Base-by-base conservation (phyloP, 176 grass and related monocot species). In the Aegilops tauschii region DNA sequence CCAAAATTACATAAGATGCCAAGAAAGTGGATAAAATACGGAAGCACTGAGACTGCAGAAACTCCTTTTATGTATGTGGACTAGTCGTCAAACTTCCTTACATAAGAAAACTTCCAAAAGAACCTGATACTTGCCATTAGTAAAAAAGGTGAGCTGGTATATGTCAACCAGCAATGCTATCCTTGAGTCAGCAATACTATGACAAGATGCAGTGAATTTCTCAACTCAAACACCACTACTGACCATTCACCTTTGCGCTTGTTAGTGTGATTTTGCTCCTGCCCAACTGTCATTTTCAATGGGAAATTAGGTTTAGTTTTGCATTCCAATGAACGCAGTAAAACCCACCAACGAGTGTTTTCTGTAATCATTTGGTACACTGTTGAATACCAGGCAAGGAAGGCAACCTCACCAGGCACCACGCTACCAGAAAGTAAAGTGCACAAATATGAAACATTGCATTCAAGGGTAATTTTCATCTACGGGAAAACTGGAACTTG, bases 11-110 rank as follows among this genome's bases (percentile, higher is more conserved):
- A 80, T 80, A 76, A 77, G 29, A 63, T 86, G 32, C 27, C 78
- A 62, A 70, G 1, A 78, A 90, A 77, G 13, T 78, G 56, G 35
- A 70, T 62, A 86, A 77, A 82, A 3, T 72, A 10, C n/a, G 37
- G 61, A 47, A 77, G 79, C 79, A 90, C 79, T 82, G 37, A 65
- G 52, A 17, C 40, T 82, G 69, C 30, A 86, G 50, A 78, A 78
- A 77, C 47, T 32, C 1, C 13, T 9, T 73, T 40, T 76, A 76
- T 30, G 73, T 52, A 50, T 29, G 72, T 17, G 42, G 73, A 76
- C 71, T 18, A 75, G 34, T 70, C 69, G 7, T 21, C 71, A 28
- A 37, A 8, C 39, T 49, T 74, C 40, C 71, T 49, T 49, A 27
- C 27, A 54, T 28, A 16, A 76, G 25, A 9, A 16, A 17, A 50